Base-by-base conservation (phyloP, 306 rosid species). In the Lotus japonicus region DNA sequence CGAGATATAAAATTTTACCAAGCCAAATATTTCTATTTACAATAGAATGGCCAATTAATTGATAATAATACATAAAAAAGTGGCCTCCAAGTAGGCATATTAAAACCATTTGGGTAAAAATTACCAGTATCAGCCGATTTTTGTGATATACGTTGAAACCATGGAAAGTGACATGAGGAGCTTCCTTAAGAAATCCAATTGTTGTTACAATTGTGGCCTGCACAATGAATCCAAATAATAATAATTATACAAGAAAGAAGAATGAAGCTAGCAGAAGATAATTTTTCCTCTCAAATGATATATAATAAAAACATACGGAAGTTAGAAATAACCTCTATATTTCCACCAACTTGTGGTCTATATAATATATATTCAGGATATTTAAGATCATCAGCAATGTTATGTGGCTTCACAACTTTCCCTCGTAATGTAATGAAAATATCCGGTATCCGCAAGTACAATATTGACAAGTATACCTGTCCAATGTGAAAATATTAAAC, bases 101-200 rank as follows among this genome's bases (percentile, higher is more conserved):
- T 43, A 53, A 7, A 31, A 70, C 17, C 28, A 16, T 67, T 67
- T 50, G 58, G 17, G 15, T 26, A 23, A 50, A 4, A 72, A 71
- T 82, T 79, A 90, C 99, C 87, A 85, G 74, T 72, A 94, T 94
- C 60, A 94, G 79, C 71, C 99, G 96, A 76, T 90, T 88, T 80
- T 90, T 94, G 82, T 94, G 95, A 84, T 94, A 90, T 62, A 94
- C 83, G 65, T 88, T 90, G 80, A 94, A 94, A 67, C 98, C 99
- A 35, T 94, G 99, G 43, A 84, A 48, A 70, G 52, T 68, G 72
- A 94, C 79, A 2, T 35, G 58, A 5, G 99, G 99, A 76, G 97
- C 97, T 66, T 94, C 99, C 69, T 88, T 94, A 45, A 90, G 83
- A 87, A 88, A 94, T 64, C 99, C 99, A 68, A 94, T 85, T 50